phyloP scores from a whole-genome alignment of 2,329 filamentous ascomycete genomes.

The Hypoxylon sp. region DNA sequence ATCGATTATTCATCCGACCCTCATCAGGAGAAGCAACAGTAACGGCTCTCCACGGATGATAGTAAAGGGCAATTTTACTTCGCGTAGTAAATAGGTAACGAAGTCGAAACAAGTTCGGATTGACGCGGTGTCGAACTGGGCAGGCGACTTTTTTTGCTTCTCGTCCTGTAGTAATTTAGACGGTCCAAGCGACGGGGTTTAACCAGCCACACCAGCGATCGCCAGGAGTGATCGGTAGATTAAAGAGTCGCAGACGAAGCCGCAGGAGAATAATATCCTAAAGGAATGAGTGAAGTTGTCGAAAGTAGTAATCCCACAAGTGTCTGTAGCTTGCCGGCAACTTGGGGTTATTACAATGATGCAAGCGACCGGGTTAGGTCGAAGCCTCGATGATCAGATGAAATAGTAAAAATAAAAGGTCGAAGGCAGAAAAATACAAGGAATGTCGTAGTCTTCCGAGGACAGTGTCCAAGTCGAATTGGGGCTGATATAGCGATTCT shows the following conservation, averaged over 20 bases:
- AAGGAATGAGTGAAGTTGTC: constrained; percentile 45
- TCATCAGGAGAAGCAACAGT: constrained; percentile 60
- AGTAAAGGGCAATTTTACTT: constrained; percentile 48
- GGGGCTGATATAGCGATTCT: constrained; percentile 40
- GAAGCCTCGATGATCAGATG: constrained; percentile 39
- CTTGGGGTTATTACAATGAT: constrained; percentile 52
- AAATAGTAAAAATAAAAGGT: constrained; percentile 35
- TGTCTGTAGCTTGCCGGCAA: constrained; percentile 35
- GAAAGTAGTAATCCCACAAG: constrained; percentile 52
- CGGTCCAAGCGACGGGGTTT: constrained; percentile 38
- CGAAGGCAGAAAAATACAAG: constrained; percentile 42
- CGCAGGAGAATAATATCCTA: constrained; percentile 45
- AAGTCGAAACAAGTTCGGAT: constrained; percentile 45
- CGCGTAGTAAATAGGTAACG: constrained; percentile 42
- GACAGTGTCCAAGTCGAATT: constrained; percentile 40
- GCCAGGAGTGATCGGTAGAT: constrained; percentile 42
- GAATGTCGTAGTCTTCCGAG: constrained; percentile 43
- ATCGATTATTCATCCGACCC: constrained; percentile 80
- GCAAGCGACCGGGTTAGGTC: constrained; percentile 47
- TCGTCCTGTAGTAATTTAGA: constrained; percentile 44
- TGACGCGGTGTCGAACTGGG: constrained; percentile 49
- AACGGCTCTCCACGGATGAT: constrained; percentile 52
- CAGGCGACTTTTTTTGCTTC: constrained; percentile 39
- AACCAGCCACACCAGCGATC: constrained; percentile 40
- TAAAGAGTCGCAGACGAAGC: constrained; percentile 49